Percentiles rank a stretch among this genome's conserved stretches.
These are phyloP conservation scores for Hibiscus tridactylites DNA, from an alignment of 345 rosid genomes.

Conservation along the genomic window DNA sequence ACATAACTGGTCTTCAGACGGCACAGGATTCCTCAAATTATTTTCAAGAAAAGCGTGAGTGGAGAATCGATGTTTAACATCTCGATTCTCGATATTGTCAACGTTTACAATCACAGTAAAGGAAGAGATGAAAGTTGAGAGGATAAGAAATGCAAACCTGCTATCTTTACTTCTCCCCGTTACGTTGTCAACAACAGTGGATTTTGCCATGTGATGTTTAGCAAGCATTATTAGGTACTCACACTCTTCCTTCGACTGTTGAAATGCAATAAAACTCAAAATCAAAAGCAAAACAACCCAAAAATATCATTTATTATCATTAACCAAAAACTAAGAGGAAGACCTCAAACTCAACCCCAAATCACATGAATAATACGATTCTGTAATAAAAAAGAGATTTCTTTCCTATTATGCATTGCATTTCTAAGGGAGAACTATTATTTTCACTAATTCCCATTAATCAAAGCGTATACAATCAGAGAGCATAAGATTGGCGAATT, in stretches of 20 bases:
- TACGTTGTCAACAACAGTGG: constrained; percentile 77
- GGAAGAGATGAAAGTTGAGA: background rate
- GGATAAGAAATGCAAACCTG: constrained; percentile 39
- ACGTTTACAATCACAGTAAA: background rate
- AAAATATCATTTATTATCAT: too few relatives aligned
- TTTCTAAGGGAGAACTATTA: too few relatives aligned
- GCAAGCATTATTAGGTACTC: constrained; percentile 80
- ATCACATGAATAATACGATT: background rate
- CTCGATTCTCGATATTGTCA: constrained; percentile 42
- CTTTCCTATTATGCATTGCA: too few relatives aligned
- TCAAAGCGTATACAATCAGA: too few relatives aligned
- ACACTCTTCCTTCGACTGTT: constrained; percentile 83
- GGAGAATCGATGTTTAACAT: background rate
- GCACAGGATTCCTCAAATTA: background rate
- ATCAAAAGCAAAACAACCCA: background rate
- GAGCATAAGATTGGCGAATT: too few relatives aligned
- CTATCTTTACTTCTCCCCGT: constrained; percentile 86
- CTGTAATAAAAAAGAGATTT: too few relatives aligned
- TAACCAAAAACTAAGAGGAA: background rate
- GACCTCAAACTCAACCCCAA: background rate
- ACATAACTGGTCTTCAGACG: background rate
- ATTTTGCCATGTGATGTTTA: constrained; percentile 73
- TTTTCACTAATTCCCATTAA: too few relatives aligned
- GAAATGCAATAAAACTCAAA: constrained; percentile 7
- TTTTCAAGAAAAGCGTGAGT: background rate